Evolutionary conservation across 1,139 yeast species (phyloP).

Genomic region (Kodamaea sp.): DNA sequence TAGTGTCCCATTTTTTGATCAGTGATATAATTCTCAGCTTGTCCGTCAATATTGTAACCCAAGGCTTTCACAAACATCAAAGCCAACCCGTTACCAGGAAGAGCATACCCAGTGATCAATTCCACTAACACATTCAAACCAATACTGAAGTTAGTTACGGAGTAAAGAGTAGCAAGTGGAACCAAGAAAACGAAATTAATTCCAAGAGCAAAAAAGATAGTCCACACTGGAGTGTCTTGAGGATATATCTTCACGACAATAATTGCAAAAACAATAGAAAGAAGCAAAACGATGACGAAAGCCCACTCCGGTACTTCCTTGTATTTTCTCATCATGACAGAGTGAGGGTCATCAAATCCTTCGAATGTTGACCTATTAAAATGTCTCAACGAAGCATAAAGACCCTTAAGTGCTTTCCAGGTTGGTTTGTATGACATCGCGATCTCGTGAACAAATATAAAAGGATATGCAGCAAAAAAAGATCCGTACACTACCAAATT

Average conservation of each 20-base stretch:
- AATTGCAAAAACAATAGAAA: conserved; percentile 21
- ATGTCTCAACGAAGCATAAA: conserved; percentile 7
- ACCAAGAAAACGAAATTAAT: conserved; percentile 38
- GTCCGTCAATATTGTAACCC: conserved; percentile 51
- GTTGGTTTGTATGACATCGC: conserved; percentile 11
- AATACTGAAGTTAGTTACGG: conserved; percentile 39
- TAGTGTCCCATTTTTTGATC: conserved; percentile 65
- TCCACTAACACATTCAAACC: conserved; percentile 44
- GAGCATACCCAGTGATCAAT: conserved; percentile 40
- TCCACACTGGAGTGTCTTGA: conserved; percentile 38
- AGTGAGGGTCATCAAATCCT: conserved; percentile 22
- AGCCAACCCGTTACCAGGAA: conserved; percentile 43
- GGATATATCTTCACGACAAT: conserved; percentile 35
- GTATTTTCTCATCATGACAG: conserved; percentile 22
- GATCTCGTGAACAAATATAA: conserved; percentile 14
- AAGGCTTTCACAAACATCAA: conserved; percentile 38
- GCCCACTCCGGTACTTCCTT: conserved; percentile 27
- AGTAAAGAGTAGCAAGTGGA: conserved; percentile 38
- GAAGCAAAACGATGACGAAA: conserved; percentile 18
- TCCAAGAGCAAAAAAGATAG: conserved; percentile 29
- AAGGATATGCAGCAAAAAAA: conserved; percentile 20
- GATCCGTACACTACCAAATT: conserved; percentile 46
- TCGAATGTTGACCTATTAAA: conserved; percentile 16
- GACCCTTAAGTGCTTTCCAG: conserved; percentile 10
- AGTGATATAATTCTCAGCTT: conserved; percentile 57